Percentiles rank a stretch among this genome's conserved stretches.
phyloP scores from a whole-genome alignment of 1,284 basidiomycete genomes.

The Austroboletus olivaceoglutinosus region DNA sequence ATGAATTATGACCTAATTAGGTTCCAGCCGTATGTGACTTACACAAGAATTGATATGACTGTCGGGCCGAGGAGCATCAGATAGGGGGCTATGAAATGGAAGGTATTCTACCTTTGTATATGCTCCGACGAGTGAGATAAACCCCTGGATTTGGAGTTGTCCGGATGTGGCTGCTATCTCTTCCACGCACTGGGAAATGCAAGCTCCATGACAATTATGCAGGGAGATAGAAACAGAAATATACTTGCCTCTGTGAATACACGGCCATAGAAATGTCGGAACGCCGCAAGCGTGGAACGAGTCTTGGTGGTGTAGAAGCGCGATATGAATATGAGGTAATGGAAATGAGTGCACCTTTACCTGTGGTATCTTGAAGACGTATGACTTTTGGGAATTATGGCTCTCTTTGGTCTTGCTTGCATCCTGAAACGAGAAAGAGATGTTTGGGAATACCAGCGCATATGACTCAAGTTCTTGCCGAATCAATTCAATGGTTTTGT shows the following conservation, averaged over 20 bases:
- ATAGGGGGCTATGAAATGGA: conserved; percentile 18
- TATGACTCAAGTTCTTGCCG: conserved; percentile 69
- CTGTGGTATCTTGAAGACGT: conserved; percentile 60
- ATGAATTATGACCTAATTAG: conserved; percentile 4
- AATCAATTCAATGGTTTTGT: conserved; percentile 61
- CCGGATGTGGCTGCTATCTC: conserved; percentile 53
- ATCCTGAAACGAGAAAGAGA: conserved; percentile 71
- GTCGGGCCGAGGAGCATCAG: conserved; percentile 13
- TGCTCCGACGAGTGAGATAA: conserved; percentile 76
- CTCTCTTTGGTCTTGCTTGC: conserved; percentile 37
- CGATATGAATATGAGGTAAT: conserved; percentile 9
- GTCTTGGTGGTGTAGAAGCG: conserved; percentile 45
- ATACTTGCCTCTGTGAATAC: conserved; percentile 60
- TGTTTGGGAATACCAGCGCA: conserved; percentile 67
- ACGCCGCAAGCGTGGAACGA: conserved; percentile 56
- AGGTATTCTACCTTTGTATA: conserved; percentile 58
- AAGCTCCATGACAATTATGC: conserved; percentile 38
- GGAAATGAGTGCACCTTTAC: conserved; percentile 39
- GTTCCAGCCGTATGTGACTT: conserved; percentile 27
- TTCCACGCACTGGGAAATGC: conserved; percentile 48
- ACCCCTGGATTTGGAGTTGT: conserved; percentile 66
- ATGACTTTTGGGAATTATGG: conserved; percentile 37
- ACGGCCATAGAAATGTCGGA: conserved; percentile 66
- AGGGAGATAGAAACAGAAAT: conserved; percentile 8
- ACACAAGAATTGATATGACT: conserved; percentile 87